These are phyloP conservation scores for Trypanosoma cruzi DNA, from an alignment of 208 protist species.

Conservation along the genomic window DNA sequence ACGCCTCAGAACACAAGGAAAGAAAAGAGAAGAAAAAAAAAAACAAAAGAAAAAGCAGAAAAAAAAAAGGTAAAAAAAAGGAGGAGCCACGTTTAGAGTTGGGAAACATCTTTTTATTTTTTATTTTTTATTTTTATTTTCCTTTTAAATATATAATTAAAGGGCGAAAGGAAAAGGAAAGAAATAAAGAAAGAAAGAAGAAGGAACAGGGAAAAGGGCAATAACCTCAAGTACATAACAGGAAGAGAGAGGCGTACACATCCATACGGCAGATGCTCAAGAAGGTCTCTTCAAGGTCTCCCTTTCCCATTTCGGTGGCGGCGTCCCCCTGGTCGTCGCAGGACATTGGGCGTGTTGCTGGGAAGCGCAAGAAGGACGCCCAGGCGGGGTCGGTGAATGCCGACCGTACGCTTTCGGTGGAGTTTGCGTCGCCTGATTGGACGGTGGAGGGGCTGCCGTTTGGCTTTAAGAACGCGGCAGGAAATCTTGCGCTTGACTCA, in stretches of 20 bases:
- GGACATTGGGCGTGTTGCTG: conserved; percentile 7
- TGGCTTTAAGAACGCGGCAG: conserved; percentile 52
- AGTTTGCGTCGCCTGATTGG: conserved; percentile 18
- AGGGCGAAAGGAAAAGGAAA: no score
- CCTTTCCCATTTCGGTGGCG: conserved; percentile 48
- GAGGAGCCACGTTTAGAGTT: background rate
- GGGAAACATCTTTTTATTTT: background rate
- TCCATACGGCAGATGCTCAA: conserved; percentile 46
- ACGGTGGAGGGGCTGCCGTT: conserved; percentile 13
- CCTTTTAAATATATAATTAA: no score
- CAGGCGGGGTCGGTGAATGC: background rate
- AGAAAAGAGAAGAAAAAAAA: background rate
- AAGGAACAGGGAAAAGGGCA: background rate
- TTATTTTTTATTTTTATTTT: no score
- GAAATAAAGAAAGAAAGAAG: no score
- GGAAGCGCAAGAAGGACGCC: conserved; percentile 16
- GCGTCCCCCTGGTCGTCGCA: conserved; percentile 22
- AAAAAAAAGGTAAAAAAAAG: conserved; percentile 25
- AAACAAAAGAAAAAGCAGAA: conserved; percentile 11
- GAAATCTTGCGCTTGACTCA: conserved; percentile 32
- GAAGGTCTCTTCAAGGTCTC: conserved; percentile 48
- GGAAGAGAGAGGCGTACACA: conserved; percentile 11
- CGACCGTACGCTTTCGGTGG: conserved; percentile 18
- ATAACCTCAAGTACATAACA: background rate
- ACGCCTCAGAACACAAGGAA: background rate